Base-by-base conservation (phyloP, 2,329 filamentous ascomycete species). In the Cadophora malorum region DNA sequence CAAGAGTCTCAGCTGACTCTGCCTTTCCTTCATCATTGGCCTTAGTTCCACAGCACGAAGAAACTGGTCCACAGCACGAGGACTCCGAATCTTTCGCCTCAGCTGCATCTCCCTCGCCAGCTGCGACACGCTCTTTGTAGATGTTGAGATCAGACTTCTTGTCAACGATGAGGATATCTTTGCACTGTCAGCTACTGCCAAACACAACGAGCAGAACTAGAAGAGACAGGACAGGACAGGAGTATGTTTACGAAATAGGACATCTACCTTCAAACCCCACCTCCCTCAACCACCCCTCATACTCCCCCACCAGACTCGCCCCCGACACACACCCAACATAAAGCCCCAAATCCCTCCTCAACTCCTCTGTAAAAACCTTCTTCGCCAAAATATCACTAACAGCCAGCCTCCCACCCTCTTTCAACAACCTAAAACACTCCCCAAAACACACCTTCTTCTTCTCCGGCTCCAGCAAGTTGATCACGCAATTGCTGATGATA, bases 401-500 rank as follows among this genome's bases (percentile, higher is more conserved):
- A 0, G 87, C 87, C 10, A 90, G 77, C 7, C 87, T 78, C 0
- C 88, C 88, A 3, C 85, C 84, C 0, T 84, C 81, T 70, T 84
- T 87, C 1, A 90, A 79, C 0, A 90, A 70, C 0, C 88, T 83
- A 66, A 80, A 80, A 73, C 90, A 88, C 75, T 90, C 88, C 0
- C 77, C 72, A 69, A 90, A 90, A 0, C 83, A 86, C 0, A 79
- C 68, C 6, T 78, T 80, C 73, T 88, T 89, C 10, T 89, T 84
- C 0, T 69, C 66, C 9, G 78, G 74, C 0, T 85, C 86, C 0
- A 89, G 84, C 0, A 89, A 83, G 70, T 89, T 89, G 68, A 90
- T 78, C 31, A 88, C 86, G 68, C 88, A 91, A 77, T 90, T 91
- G 70, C 83, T 86, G 70, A 90, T 88, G 66, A 90, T 83, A 72